Percentiles rank a stretch among this genome's conserved stretches.
These are phyloP conservation scores for Macadamia integrifolia DNA, from an alignment of 164 flowering plant species.

Conservation along the genomic window DNA sequence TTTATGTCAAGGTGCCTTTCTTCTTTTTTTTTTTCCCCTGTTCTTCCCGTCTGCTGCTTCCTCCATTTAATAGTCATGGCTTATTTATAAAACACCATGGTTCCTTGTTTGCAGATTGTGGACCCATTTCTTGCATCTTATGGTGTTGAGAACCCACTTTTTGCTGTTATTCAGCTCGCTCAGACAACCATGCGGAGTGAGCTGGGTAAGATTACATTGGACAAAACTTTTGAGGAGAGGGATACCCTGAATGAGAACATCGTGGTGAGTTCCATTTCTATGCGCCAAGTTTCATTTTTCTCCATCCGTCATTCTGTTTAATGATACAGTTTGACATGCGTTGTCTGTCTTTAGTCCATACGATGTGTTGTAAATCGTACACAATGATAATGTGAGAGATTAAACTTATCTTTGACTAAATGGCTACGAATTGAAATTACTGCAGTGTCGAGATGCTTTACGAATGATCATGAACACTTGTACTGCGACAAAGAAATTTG, in stretches of 20 bases:
- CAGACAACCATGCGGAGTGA: slow-evolving; percentile 97
- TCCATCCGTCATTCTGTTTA: too few relatives aligned
- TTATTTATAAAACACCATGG: not conserved
- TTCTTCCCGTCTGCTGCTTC: not conserved
- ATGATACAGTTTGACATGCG: too few relatives aligned
- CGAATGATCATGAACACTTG: too few relatives aligned
- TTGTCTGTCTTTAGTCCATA: too few relatives aligned
- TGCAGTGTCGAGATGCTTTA: too few relatives aligned
- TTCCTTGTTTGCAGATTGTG: slow-evolving; percentile 49
- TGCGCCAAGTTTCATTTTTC: too few relatives aligned
- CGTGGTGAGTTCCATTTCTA: slow-evolving; percentile 43
- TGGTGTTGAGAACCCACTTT: slow-evolving; percentile 84
- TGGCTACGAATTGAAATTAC: too few relatives aligned
- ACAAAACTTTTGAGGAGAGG: slow-evolving; percentile 88
- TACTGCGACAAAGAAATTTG: too few relatives aligned
- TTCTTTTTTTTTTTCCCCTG: not conserved
- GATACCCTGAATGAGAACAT: slow-evolving; percentile 83
- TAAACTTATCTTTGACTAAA: too few relatives aligned
- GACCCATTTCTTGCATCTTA: slow-evolving; percentile 81
- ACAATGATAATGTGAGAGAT: too few relatives aligned
- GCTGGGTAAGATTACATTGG: slow-evolving; percentile 87
- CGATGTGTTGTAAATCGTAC: too few relatives aligned
- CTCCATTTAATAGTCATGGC: not conserved
- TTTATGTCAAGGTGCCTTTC: slow-evolving; percentile 65
- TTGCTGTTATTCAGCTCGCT: slow-evolving; percentile 85